Conservation (phyloP, 345 rosid species). For the Hibiscus syriacus region DNA sequence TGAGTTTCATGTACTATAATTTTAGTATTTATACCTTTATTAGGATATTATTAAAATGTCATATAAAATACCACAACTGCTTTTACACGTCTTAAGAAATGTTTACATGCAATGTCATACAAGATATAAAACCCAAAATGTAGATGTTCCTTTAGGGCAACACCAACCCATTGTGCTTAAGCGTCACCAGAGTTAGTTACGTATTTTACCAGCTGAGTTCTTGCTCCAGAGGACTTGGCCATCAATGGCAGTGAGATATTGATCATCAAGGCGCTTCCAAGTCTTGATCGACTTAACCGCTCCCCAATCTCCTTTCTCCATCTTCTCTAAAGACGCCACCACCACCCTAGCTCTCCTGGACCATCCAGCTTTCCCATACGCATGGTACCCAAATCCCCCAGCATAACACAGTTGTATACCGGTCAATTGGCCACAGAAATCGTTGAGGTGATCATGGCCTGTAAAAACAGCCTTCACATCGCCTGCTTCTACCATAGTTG, state of each 20-base stretch:
- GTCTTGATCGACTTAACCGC: slow-evolving; percentile 69
- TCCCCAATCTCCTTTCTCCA: slow-evolving; percentile 51
- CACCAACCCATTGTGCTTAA: background rate
- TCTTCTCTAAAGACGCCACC: slow-evolving; percentile 57
- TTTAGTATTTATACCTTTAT: too few species aligned
- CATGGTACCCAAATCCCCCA: slow-evolving; percentile 96
- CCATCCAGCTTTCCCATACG: slow-evolving; percentile 89
- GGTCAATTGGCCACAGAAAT: slow-evolving; percentile 60
- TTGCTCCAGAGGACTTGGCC: slow-evolving; percentile 73
- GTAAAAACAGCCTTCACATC: slow-evolving; percentile 79
- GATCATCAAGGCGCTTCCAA: slow-evolving; percentile 91
- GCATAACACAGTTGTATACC: slow-evolving; percentile 84
- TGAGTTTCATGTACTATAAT: too few species aligned
- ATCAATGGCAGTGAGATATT: slow-evolving; percentile 46
- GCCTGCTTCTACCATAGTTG: slow-evolving; percentile 57
- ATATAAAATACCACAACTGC: background rate
- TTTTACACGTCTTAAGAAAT: background rate
- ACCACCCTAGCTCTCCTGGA: slow-evolving; percentile 75
- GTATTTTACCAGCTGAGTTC: slow-evolving; percentile 31
- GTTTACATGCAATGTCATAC: background rate
- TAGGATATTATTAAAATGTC: background rate
- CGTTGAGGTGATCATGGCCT: slow-evolving; percentile 89
- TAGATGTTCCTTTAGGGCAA: background rate
- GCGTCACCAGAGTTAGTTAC: background rate
- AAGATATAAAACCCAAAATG: background rate